Conservation (phyloP, 176 grass and related monocot species). For the Triticum dicoccoides region DNA sequence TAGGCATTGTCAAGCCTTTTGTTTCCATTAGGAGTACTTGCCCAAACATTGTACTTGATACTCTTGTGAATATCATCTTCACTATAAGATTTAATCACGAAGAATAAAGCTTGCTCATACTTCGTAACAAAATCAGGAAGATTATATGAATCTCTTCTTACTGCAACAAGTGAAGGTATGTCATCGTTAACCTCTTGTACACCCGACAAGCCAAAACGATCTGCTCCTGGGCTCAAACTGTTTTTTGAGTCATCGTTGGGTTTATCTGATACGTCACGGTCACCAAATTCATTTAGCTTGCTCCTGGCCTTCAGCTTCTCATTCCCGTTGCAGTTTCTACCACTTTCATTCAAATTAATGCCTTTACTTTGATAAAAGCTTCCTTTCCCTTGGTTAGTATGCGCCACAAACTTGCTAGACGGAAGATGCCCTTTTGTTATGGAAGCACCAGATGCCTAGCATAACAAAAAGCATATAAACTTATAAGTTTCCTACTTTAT, state of each 20-base stretch:
- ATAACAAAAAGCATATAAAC: constrained; percentile 33
- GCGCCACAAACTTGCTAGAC: constrained; percentile 40
- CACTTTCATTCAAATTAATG: constrained; percentile 53
- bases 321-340: constrained; percentile 38
- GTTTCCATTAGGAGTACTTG: constrained; percentile 94
- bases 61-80: constrained; percentile 99
- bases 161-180: constrained; percentile 19
- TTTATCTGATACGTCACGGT: constrained; percentile 36
- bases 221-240: constrained; percentile 24
- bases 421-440: constrained; percentile 60
- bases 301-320: constrained; percentile 50
- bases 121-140: constrained; percentile 69
- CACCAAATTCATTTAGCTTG: constrained; percentile 53
- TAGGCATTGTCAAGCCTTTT: constrained; percentile 92
- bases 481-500: constrained; percentile 20
- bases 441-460: constrained; percentile 54
- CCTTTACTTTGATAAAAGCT: constrained; percentile 45
- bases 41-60: constrained; percentile 96
- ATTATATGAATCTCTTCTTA: constrained; percentile 62
- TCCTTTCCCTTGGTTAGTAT: constrained; percentile 59
- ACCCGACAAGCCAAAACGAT: constrained; percentile 15
- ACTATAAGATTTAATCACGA: constrained; percentile 96
- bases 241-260: constrained; percentile 35
- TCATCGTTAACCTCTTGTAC: constrained; percentile 20
- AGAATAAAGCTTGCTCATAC: constrained; percentile 83